phyloP scores from a whole-genome alignment of 495 filamentous ascomycete genomes.

The Aspergillus avenaceus region DNA sequence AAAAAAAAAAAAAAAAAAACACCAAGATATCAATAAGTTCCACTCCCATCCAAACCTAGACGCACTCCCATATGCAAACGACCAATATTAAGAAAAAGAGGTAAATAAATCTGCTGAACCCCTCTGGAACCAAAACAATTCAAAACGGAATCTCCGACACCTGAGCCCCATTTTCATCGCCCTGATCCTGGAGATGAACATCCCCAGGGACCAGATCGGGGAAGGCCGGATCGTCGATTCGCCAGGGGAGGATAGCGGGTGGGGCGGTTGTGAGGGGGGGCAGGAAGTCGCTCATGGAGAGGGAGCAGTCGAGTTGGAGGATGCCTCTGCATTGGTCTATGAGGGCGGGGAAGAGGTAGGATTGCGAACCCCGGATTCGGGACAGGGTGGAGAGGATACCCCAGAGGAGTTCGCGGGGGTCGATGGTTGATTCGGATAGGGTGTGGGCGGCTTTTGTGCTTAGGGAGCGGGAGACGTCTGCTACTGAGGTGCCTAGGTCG shows the following conservation, averaged over 20 bases:
- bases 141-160: constrained; percentile 5
- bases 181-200: constrained; percentile 1
- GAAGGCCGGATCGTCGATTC: constrained; percentile 1
- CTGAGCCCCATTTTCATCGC: constrained; percentile 3
- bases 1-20: too few species aligned
- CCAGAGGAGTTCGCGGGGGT: constrained; percentile 40
- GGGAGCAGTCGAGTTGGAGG: constrained; percentile 27
- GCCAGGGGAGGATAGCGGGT: neutral
- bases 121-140: too few species aligned
- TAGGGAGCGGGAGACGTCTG: constrained; percentile 34
- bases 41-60: neutral
- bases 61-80: neutral
- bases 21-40: too few species aligned
- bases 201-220: constrained; percentile 1
- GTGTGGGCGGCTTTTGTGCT: constrained; percentile 26
- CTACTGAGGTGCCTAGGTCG: constrained; percentile 35
- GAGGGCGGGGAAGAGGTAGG: constrained; percentile 36
- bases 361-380: constrained; percentile 42
- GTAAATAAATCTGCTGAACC: too few species aligned
- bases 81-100: neutral
- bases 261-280: constrained; percentile 16
- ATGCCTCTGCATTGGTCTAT: constrained; percentile 33
- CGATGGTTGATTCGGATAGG: constrained; percentile 28
- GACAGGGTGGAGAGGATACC: constrained; percentile 38
- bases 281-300: constrained; percentile 31